Evolutionary conservation across 139 green algal species (phyloP), one percentile per base, ranked within the genome.

Genomic region (Coelastrella sp.): DNA sequence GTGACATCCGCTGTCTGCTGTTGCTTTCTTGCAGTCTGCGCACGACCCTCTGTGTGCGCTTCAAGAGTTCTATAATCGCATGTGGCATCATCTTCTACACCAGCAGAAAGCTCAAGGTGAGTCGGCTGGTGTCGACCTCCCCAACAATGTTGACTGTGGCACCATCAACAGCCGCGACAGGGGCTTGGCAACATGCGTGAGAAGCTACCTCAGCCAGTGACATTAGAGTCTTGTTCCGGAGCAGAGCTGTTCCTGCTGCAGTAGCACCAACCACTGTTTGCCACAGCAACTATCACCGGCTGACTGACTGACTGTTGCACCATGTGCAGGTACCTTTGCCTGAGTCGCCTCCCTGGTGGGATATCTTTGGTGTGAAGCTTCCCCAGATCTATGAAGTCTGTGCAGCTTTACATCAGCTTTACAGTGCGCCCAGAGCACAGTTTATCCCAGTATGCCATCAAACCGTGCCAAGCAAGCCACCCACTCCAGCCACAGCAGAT

Each of bases 71-170:
- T 78, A 92, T 95, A 5, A 93, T 99, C 8, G 97, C 98, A 4
- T 99, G 96, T 65, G 98, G 95, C 22, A 93, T 96, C 54, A 98
- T 99, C 83, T 99, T 98, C 90, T 90, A 96, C 0, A 96, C 97
- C 4, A 96, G 97, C 0, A 88, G 98, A 10, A 92, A 94, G 10
- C 81, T 96, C 17, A 82, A 96, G 90, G 96, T 98, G 88, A 19
- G 73, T 80, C n/a, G 32, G 32, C 32, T 47, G 32, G 32, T 47
- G 32, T 47, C 32, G 32, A 47, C 32, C 32, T 47, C 32, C 32
- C 32, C 32, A 47, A 47, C 32, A 47, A 47, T 47, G 32, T 47
- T 47, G 32, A 47, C 32, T 47, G 32, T 47, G 32, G 32, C 32
- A 47, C 32, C 32, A 47, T 47, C 32, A 47, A 47, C 32, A 47